Base-by-base conservation (phyloP, 176 grass and related monocot species). In the Carex kokanica region DNA sequence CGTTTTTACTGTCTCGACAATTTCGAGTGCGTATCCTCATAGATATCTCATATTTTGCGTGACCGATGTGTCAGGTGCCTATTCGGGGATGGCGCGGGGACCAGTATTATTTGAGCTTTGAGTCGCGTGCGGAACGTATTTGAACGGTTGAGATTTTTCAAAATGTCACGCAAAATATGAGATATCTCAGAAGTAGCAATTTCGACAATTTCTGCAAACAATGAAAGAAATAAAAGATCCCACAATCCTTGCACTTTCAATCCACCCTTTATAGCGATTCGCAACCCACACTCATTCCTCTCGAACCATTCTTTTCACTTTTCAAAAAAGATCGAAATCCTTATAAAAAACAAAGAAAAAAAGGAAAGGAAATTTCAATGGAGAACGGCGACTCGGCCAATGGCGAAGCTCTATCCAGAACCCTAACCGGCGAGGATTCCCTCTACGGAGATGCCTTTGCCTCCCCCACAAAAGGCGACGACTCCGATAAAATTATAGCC, bases 341-440 rank as follows among this genome's bases (percentile, higher is more conserved):
- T 15, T 52, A 64, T 23, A 47, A 59, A 79, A 60, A 78, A 6
- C 8, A 58, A 56, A 56, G 8, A 9, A 17, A 59, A 10, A 34
- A 9, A 31, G 17, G 0, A 36, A 66, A 29, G 23, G 52, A 63
- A 49, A 18, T n/a, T 17, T 21, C 63, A 54, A 82, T 82, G 80
- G 80, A 82, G 80, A 82, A 82, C 80, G 80, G 80, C 32, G 80
- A 51, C 1, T 62, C 34, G 6, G 60, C 60, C 41, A 64, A 68
- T 54, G 80, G 80, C 80, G 61, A 82, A 8, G 60, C 38, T 9
- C 21, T 17, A 24, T 54, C 27, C 80, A 68, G 31, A 82, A 82
- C 45, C 80, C 60, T 82, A 65, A 29, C 60, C 5, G 34, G 60
- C 61, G 80, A 63, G 8, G 80, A 82, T 45, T 67, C 80, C 1